Base-by-base conservation (phyloP, 768 basidiomycete species). In the Kwoniella mangroviensis region DNA sequence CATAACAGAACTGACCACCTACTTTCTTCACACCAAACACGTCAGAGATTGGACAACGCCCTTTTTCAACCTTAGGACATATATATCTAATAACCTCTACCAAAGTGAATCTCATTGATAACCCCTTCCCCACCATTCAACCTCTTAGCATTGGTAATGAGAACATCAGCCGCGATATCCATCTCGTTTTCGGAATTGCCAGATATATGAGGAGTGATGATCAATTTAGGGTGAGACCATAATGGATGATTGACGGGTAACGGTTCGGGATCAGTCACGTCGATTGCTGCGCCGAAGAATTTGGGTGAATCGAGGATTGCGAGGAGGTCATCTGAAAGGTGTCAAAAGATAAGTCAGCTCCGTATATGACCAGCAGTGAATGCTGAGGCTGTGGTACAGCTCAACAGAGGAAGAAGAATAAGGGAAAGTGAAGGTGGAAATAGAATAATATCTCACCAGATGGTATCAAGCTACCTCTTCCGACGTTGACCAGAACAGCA, bases 181-280 rank as follows among this genome's bases (percentile, higher is more conserved):
- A 75, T 68, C 68, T 83, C 82, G 22, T 65, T 63, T 57, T 76
- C 78, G 1, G 81, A 74, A 34, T 79, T 70, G 4, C 83, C 82
- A 4, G 72, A 69, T 5, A 81, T 75, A 67, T 85, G 84, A 3
- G 84, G 84, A 1, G 84, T 85, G 65, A 85, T 72, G 61, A 85
- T 80, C 24, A 74, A 65, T 63, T 80, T 80, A 0, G 79, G 79
- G 59, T 84, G 83, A 1, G 80, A 71, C 73, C 67, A 84, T n/a
- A 85, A 75, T 2, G 79, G 75, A 69, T 84, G 83, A 22, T 70
- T 55, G 7, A 61, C 22, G 0, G 83, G 80, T 4, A 85, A 78
- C 0, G 84, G 84, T 70, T 85, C 84, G 13, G 84, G 84, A 41
- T 81, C 76, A 4, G 84, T 84, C 3, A 85, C 84, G 74, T 83